These are phyloP conservation scores for Sphaerulina musiva DNA, from an alignment of 2,329 filamentous ascomycete genomes.

Conservation along the genomic window DNA sequence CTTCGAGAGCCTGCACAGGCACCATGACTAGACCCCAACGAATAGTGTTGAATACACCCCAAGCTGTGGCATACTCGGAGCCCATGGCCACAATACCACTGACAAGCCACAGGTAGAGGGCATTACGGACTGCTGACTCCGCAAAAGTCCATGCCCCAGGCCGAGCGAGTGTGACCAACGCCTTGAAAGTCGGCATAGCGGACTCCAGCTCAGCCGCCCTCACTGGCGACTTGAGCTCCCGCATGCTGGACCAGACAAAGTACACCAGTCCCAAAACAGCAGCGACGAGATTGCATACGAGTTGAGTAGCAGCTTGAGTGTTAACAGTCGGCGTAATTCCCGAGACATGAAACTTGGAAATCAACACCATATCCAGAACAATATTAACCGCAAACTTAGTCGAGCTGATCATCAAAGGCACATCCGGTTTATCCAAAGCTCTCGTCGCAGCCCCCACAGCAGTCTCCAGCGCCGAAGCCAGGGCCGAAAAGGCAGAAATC, in stretches of 20 bases:
- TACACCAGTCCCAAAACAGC: slow-evolving; percentile 54
- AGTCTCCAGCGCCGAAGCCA: slow-evolving; percentile 57
- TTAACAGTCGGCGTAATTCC: slow-evolving; percentile 52
- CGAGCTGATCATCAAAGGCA: slow-evolving; percentile 59
- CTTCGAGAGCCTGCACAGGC: slow-evolving; percentile 60
- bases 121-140: slow-evolving; percentile 62
- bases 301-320: slow-evolving; percentile 57
- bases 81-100: slow-evolving; percentile 58
- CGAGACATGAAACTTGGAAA: slow-evolving; percentile 59
- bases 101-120: slow-evolving; percentile 65
- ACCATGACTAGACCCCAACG: slow-evolving; percentile 71
- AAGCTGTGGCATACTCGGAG: slow-evolving; percentile 61
- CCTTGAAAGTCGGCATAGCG: slow-evolving; percentile 36
- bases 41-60: slow-evolving; percentile 68
- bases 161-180: slow-evolving; percentile 47
- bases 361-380: slow-evolving; percentile 57
- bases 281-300: slow-evolving; percentile 54
- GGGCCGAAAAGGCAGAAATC: slow-evolving; percentile 56
- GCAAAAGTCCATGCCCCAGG: slow-evolving; percentile 55
- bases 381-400: slow-evolving; percentile 62
- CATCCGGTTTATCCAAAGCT: slow-evolving; percentile 62
- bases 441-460: slow-evolving; percentile 57
- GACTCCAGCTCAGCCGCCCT: neutral
- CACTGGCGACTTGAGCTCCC: slow-evolving; percentile 1
- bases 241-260: slow-evolving; percentile 47